Evolutionary conservation across 495 filamentous ascomycete genomes (phyloP).

Genomic region (Chlorociboria aeruginascens): DNA sequence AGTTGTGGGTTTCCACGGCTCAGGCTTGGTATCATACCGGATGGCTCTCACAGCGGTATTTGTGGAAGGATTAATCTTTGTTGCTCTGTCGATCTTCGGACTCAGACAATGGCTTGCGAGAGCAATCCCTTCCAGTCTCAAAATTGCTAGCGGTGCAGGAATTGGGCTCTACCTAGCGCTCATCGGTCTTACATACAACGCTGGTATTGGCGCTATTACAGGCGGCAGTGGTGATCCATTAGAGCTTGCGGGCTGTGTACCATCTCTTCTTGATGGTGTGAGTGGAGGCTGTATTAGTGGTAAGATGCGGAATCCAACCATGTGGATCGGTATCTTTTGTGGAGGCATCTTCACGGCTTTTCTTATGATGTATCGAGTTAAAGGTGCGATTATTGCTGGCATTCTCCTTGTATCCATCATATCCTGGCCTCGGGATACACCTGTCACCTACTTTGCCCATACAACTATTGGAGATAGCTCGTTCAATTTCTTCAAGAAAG

Average conservation of each 20-base stretch:
- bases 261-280: neutral
- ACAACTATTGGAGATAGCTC: slow-evolving; percentile 46
- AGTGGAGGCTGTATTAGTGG: slow-evolving; percentile 24
- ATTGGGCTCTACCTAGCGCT: slow-evolving; percentile 73
- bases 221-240: slow-evolving; percentile 47
- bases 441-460: slow-evolving; percentile 69
- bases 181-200: slow-evolving; percentile 67
- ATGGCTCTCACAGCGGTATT: slow-evolving; percentile 72
- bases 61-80: slow-evolving; percentile 68
- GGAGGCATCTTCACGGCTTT: slow-evolving; percentile 65
- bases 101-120: slow-evolving; percentile 76
- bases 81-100: slow-evolving; percentile 54
- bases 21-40: slow-evolving; percentile 51
- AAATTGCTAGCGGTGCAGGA: slow-evolving; percentile 71
- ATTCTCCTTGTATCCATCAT: slow-evolving; percentile 75
- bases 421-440: slow-evolving; percentile 64
- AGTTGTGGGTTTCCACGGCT: slow-evolving; percentile 63
- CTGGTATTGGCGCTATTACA: slow-evolving; percentile 63
- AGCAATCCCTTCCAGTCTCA: slow-evolving; percentile 64
- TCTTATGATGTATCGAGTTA: slow-evolving; percentile 72
- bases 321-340: slow-evolving; percentile 80
- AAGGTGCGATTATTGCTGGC: slow-evolving; percentile 69
- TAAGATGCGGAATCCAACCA: slow-evolving; percentile 64
- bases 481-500: slow-evolving; percentile 77
- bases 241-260: slow-evolving; percentile 53